Base-by-base conservation (phyloP, 305 asterid genomes). In the Plantago rigida region DNA sequence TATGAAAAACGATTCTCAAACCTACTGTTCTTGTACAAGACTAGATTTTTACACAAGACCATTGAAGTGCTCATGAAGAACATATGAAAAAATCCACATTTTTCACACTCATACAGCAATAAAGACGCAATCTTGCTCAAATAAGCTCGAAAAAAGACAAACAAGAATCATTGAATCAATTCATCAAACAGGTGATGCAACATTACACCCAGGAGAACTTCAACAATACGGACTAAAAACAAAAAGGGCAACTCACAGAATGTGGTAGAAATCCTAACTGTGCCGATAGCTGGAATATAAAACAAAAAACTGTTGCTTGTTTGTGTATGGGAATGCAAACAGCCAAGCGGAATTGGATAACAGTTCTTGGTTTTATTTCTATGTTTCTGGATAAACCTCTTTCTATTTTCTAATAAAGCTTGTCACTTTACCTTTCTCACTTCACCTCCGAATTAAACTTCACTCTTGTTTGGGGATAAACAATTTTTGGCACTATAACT, bases 21-120 rank as follows among this genome's bases (percentile, higher is more conserved):
- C 59, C 75, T 62, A 52, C 69, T 51, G 53, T 56, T 77, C 53
- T 74, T 79, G 71, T 60, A 76, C 51, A 79, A 70, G 59, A 77
- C 54, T 56, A 81, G 77, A 71, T 72, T 85, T 76, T 76, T 82
- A 70, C 92, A 80, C 46, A 83, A 75, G 69, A 83, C 75, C 71
- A 82, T 70, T 79, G 95, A 87, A 78, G 84, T 77, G 94, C 92
- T 89, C 99, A 92, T 92, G 80, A 84, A 86, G 80, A 73, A 81
- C 85, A 78, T 82, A 84, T 56, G 70, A 63, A 29, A 56, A 69
- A 76, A 36, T 69, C 93, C 83, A 79, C 94, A 84, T 86, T 82
- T 84, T 88, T 78, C 81, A 77, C 71, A 67, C 81, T 79, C 88
- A 76, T 69, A 68, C 44, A 75, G 69, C 73, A 60, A 71, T 66